phyloP scores from a whole-genome alignment of 2,329 filamentous ascomycete species.

The Phialocephala sp. region DNA sequence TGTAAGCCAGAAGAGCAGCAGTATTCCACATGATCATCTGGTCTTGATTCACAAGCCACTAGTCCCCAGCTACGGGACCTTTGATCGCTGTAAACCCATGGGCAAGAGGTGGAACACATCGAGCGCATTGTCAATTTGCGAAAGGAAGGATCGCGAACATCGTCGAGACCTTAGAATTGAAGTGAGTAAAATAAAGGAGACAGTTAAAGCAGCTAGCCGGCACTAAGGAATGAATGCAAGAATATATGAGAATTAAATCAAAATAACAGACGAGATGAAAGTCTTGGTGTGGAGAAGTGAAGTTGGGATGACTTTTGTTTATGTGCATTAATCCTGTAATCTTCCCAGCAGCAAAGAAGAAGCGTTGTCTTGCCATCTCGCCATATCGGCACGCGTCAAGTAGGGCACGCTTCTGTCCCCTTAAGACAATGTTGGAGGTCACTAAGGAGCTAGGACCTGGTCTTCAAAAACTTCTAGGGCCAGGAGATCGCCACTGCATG shows the following conservation, averaged over 20 bases:
- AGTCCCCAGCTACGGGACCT: too few relatives aligned
- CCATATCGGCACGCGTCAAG: background rate
- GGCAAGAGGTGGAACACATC: too few relatives aligned
- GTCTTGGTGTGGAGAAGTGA: background rate
- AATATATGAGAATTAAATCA: constrained; percentile 7
- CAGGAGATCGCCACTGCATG: too few relatives aligned
- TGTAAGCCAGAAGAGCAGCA: too few relatives aligned
- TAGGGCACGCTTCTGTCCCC: background rate
- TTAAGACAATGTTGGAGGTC: background rate
- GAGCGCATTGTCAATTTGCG: too few relatives aligned
- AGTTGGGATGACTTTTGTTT: background rate
- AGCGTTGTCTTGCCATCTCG: too few relatives aligned
- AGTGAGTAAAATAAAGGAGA: background rate
- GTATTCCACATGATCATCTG: too few relatives aligned
- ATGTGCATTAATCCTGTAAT: background rate
- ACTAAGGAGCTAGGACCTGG: background rate
- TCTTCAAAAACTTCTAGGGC: too few relatives aligned
- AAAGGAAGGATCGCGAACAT: too few relatives aligned
- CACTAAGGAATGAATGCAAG: constrained; percentile 24
- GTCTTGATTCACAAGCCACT: too few relatives aligned
- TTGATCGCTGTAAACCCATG: too few relatives aligned
- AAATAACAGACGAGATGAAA: background rate
- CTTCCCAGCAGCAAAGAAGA: background rate
- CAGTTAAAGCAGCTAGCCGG: constrained; percentile 27
- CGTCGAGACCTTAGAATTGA: too few relatives aligned